Evolutionary conservation across 2,329 filamentous ascomycete species (phyloP), one percentile per base, ranked within the genome.

Genomic region (Trichoderma polysporum): DNA sequence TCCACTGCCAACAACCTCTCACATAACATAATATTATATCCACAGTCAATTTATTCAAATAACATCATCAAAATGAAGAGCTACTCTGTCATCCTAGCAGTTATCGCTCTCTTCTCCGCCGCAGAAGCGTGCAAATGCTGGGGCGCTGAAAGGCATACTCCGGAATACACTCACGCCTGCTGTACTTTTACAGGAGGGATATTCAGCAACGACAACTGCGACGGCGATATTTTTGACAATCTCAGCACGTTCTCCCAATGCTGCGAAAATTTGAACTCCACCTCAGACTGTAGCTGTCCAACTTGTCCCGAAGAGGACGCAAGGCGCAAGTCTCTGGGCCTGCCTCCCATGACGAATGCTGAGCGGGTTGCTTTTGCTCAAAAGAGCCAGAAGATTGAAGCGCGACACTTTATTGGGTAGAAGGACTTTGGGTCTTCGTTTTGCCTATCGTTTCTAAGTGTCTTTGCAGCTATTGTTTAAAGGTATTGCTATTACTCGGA

Each of bases 381-480:
- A 35, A 41, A n/a, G 33, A 19, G n/a, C 31, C 12, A 27, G 19
- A 39, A 27, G 58, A 19, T n/a, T n/a, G 17, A 65, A 62, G 66
- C 31, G 49, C 19, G n/a, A 31, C 27, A 41, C 17, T 37, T 74
- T 9, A 49, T 49, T 4, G 41, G 15, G 50, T n/a, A 54, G 29
- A 54, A 54, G n/a, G n/a, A 33, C n/a, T n/a, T n/a, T n/a, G n/a
- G n/a, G n/a, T n/a, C n/a, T n/a, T n/a, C n/a, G n/a, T n/a, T n/a
- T n/a, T n/a, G n/a, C n/a, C n/a, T n/a, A n/a, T n/a, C n/a, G n/a
- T n/a, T n/a, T n/a, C n/a, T n/a, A n/a, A n/a, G n/a, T n/a, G n/a
- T n/a, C n/a, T n/a, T n/a, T n/a, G n/a, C n/a, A n/a, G n/a, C n/a
- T n/a, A n/a, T n/a, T n/a, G n/a, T n/a, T n/a, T n/a, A n/a, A n/a